These are phyloP conservation scores for Raffaelea albimanens DNA, from an alignment of 2,329 filamentous ascomycete species.

Conservation along the genomic window DNA sequence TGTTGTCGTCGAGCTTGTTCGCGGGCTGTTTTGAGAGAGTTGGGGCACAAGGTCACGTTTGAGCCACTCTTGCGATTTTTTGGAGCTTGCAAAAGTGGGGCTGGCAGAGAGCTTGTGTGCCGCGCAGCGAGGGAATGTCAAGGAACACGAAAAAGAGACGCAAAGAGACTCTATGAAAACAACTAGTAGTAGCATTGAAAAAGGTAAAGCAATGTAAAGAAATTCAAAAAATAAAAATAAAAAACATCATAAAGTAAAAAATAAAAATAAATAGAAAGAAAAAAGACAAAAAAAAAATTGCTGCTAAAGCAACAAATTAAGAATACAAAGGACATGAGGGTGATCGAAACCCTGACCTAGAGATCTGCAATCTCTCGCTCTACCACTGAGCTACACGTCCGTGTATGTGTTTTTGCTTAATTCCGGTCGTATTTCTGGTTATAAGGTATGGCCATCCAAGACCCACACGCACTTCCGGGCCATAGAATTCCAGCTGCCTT, in stretches of 20 bases:
- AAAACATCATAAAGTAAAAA: background rate
- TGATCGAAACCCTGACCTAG: slow-evolving; percentile 10
- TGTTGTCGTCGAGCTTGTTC: too few relatives aligned
- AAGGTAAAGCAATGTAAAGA: background rate
- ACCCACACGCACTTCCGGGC: too few relatives aligned
- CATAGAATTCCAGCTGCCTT: too few relatives aligned
- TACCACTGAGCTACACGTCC: slow-evolving; percentile 9
- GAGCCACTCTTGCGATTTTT: too few relatives aligned
- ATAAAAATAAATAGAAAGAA: background rate
- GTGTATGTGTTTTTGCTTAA: background rate
- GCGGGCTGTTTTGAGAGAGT: too few relatives aligned
- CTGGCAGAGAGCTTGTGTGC: too few relatives aligned
- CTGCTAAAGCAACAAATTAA: background rate
- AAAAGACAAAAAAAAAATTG: background rate
- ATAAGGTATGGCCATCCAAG: too few relatives aligned
- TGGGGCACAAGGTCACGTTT: too few relatives aligned
- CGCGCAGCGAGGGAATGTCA: too few relatives aligned
- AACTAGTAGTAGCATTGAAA: background rate
- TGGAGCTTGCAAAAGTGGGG: too few relatives aligned
- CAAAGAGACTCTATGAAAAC: too few relatives aligned
- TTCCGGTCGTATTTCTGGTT: background rate
- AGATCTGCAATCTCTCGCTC: slow-evolving; percentile 11
- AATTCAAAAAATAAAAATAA: background rate
- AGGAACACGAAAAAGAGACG: too few relatives aligned
- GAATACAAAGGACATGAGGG: background rate